Percentiles rank a stretch among this genome's conserved stretches.
These are phyloP conservation scores for Clathrospora elynae DNA, from an alignment of 2,329 filamentous ascomycete species.

Conservation along the genomic window DNA sequence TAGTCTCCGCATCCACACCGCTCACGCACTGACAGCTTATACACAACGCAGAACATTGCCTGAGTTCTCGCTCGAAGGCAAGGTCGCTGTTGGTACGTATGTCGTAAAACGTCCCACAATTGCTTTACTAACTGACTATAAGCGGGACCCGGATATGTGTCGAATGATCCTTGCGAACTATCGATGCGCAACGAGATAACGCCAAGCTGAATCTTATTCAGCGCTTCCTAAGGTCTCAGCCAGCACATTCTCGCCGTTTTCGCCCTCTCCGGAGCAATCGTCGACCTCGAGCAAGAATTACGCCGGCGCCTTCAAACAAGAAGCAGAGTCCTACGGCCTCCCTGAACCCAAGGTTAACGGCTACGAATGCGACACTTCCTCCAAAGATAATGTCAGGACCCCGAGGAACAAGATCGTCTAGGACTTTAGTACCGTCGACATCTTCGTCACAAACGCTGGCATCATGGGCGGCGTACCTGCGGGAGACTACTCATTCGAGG, in stretches of 20 bases:
- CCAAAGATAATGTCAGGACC: constrained; percentile 45
- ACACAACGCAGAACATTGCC: constrained; percentile 17
- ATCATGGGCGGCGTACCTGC: constrained; percentile 61
- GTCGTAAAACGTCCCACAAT: neutral
- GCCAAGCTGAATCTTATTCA: too few relatives aligned
- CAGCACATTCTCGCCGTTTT: constrained; percentile 42
- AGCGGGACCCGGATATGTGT: constrained; percentile 10
- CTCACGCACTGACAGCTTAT: too few relatives aligned
- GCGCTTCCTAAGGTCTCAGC: constrained; percentile 28
- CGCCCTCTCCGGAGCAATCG: constrained; percentile 40
- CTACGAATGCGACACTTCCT: constrained; percentile 50
- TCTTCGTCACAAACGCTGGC: constrained; percentile 49
- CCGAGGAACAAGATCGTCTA: constrained; percentile 42
- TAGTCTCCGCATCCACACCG: too few relatives aligned
- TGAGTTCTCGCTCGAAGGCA: constrained; percentile 23
- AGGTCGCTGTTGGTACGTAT: constrained; percentile 20
- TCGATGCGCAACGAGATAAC: too few relatives aligned
- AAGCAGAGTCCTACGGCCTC: constrained; percentile 13
- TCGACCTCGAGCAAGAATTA: constrained; percentile 35
- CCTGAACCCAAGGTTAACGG: constrained; percentile 38
- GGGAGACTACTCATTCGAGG: constrained; percentile 74
- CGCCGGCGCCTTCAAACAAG: constrained; percentile 12
- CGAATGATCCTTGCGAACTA: too few relatives aligned
- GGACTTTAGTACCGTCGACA: constrained; percentile 47
- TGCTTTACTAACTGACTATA: constrained; percentile 1